Conservation (phyloP, 2,329 filamentous ascomycete genomes). For the Lasiodiplodia theobromae region DNA sequence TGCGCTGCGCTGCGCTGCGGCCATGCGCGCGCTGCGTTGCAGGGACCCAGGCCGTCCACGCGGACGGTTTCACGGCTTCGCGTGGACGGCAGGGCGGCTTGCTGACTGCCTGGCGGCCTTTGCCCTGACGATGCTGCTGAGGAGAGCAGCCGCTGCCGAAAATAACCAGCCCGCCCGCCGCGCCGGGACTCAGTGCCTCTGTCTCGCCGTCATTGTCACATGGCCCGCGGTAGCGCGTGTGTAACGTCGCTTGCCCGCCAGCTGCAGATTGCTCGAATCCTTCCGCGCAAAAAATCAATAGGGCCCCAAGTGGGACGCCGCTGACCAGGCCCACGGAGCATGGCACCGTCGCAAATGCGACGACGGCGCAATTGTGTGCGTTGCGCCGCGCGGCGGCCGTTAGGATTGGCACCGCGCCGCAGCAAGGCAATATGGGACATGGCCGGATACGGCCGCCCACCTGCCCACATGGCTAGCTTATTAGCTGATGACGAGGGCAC, state of each 20-base stretch:
- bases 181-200: background rate
- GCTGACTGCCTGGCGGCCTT: constrained; percentile 12
- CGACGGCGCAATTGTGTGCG: background rate
- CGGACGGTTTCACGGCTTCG: constrained; percentile 22
- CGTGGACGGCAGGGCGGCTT: constrained; percentile 2
- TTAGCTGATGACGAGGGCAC: constrained; percentile 22
- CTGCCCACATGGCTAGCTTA: constrained; percentile 7
- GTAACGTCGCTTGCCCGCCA: constrained; percentile 8
- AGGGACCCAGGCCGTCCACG: constrained; percentile 18
- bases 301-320: constrained; percentile 3
- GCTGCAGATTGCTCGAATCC: constrained; percentile 12
- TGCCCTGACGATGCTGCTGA: constrained; percentile 2
- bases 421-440: constrained; percentile 15
- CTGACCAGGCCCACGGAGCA: constrained; percentile 16
- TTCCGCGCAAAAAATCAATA: constrained; percentile 14
- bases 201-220: constrained; percentile 17
- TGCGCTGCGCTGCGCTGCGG: background rate
- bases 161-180: constrained; percentile 15
- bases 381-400: constrained; percentile 3
- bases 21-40: constrained; percentile 12
- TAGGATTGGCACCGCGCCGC: background rate
- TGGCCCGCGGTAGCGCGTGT: background rate
- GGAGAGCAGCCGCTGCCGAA: constrained; percentile 21
- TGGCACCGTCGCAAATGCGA: background rate
- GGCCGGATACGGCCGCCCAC: constrained; percentile 12